phyloP scores from a whole-genome alignment of 192 early-diverging fungal species.

The Backusella mclennaniae region DNA sequence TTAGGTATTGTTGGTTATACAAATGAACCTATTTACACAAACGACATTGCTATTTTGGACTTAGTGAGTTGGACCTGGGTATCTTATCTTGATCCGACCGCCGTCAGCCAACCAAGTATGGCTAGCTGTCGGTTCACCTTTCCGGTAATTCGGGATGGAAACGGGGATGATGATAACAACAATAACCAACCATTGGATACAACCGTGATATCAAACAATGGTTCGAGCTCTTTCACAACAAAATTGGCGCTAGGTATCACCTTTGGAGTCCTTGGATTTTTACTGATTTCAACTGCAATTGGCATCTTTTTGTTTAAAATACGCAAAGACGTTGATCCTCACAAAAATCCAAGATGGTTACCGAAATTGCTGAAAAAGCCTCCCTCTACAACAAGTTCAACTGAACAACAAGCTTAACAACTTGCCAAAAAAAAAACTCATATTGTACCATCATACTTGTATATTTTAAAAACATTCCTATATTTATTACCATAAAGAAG shows the following conservation, averaged over 20 bases:
- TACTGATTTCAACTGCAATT: background rate
- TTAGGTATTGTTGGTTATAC: slow-evolving; percentile 2
- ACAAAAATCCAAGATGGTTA: slow-evolving; percentile 18
- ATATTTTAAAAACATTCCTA: background rate
- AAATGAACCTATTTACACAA: background rate
- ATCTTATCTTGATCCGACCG: background rate
- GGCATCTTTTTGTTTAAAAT: background rate
- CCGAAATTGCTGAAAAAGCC: background rate
- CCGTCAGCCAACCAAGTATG: background rate
- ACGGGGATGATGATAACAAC: background rate
- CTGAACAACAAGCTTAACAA: background rate
- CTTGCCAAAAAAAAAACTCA: background rate
- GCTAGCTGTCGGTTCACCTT: slow-evolving; percentile 8
- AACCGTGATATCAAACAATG: slow-evolving; percentile 11
- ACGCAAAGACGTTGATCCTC: slow-evolving; percentile 8
- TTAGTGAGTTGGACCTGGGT: slow-evolving; percentile 25
- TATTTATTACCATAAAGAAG: background rate
- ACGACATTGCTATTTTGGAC: slow-evolving; percentile 24
- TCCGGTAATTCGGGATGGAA: background rate
- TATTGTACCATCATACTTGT: background rate
- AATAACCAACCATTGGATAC: background rate
- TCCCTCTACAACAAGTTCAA: background rate
- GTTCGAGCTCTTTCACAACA: background rate
- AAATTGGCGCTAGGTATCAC: slow-evolving; percentile 14
- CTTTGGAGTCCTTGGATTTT: slow-evolving; percentile 19